phyloP scores from a whole-genome alignment of 345 rosid genomes.

The Aurinia saxatilis region DNA sequence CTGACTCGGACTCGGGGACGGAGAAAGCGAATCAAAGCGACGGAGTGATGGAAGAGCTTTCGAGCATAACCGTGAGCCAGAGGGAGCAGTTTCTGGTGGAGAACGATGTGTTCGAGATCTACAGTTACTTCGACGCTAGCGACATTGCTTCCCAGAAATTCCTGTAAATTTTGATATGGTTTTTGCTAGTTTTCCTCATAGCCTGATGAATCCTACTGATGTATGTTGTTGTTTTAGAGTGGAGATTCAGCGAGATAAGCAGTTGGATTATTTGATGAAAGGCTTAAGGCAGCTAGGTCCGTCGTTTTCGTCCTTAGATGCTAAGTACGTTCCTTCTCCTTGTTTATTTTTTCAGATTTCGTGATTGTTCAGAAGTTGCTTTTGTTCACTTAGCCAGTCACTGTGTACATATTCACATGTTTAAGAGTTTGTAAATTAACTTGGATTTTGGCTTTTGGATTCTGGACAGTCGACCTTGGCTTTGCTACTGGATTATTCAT shows the following conservation, averaged over 20 bases:
- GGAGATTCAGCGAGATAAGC: slow-evolving; percentile 77
- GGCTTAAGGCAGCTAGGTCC: slow-evolving; percentile 62
- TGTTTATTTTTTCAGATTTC: neutral
- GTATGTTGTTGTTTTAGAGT: slow-evolving; percentile 36
- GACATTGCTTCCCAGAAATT: slow-evolving; percentile 42
- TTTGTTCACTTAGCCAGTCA: neutral
- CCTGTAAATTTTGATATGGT: slow-evolving; percentile 30
- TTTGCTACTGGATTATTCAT: slow-evolving; percentile 94
- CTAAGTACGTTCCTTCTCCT: slow-evolving; percentile 45
- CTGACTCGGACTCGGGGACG: neutral
- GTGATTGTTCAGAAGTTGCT: neutral
- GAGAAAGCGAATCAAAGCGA: neutral
- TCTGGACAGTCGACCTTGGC: slow-evolving; percentile 77
- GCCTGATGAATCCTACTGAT: slow-evolving; percentile 11
- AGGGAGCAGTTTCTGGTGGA: slow-evolving; percentile 59
- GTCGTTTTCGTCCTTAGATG: slow-evolving; percentile 60
- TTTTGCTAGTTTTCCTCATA: neutral
- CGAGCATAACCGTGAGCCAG: slow-evolving; percentile 50
- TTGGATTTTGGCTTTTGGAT: neutral
- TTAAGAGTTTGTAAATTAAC: neutral
- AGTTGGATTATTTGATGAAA: slow-evolving; percentile 54
- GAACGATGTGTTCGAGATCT: slow-evolving; percentile 50
- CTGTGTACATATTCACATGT: neutral
- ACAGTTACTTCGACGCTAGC: slow-evolving; percentile 37
- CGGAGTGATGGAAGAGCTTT: slow-evolving; percentile 34